Conservation (phyloP, 169 alveolate species). For the Amoebophrya sp. region DNA sequence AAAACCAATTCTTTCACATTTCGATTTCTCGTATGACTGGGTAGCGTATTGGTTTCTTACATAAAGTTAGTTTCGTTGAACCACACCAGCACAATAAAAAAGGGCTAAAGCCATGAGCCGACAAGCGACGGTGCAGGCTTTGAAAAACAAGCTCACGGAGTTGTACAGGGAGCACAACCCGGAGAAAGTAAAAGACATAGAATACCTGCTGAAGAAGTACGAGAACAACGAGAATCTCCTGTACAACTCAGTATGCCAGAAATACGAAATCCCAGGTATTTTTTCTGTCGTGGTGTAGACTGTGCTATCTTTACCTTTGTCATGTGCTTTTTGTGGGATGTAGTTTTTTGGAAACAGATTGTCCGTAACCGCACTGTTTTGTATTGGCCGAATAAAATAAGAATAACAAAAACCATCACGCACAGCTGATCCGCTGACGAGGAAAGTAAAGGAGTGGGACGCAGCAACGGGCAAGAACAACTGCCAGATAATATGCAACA, state of each 20-base stretch:
- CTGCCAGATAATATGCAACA: background rate
- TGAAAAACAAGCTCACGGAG: background rate
- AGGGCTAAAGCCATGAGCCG: background rate
- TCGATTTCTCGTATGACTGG: too few species aligned
- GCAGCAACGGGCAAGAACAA: background rate
- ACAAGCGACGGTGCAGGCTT: background rate
- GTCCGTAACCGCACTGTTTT: too few species aligned
- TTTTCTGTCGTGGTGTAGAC: background rate
- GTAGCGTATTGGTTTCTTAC: too few species aligned
- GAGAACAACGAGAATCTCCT: background rate
- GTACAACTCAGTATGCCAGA: background rate
- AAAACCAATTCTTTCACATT: too few species aligned
- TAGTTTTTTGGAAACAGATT: too few species aligned
- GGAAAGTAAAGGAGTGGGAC: constrained; percentile 15
- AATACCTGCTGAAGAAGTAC: background rate
- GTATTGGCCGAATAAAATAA: too few species aligned
- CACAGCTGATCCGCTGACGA: background rate
- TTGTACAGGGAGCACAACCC: background rate
- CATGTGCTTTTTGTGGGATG: too few species aligned
- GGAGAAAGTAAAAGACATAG: background rate
- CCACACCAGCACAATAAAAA: too few species aligned
- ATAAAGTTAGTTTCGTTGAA: too few species aligned
- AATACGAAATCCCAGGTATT: background rate
- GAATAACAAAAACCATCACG: too few species aligned
- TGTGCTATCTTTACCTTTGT: too few species aligned